These are phyloP conservation scores for Phalaenopsis equestris DNA, from an alignment of 106 monocot genomes.

Conservation along the genomic window DNA sequence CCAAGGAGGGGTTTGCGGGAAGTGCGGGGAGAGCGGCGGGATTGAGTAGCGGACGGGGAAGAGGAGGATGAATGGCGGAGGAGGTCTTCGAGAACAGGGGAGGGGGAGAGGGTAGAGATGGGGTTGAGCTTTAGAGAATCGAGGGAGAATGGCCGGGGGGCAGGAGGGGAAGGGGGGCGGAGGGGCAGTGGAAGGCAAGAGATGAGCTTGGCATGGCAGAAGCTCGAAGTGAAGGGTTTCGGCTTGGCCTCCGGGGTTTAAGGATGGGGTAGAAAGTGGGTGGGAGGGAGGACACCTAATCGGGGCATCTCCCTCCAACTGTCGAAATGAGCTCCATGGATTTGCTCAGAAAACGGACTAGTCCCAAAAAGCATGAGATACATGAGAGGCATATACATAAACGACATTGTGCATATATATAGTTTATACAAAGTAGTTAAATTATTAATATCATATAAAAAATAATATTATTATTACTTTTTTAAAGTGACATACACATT, in stretches of 20 bases:
- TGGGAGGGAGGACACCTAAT: no score
- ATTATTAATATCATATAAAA: no score
- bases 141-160: slow-evolving; percentile 37
- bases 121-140: slow-evolving; percentile 9
- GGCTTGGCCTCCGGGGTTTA: neutral
- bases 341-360: no score
- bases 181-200: slow-evolving; percentile 39
- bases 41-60: neutral
- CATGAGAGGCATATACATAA: no score
- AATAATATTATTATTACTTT: no score
- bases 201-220: slow-evolving; percentile 28
- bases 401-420: no score
- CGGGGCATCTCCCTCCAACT: no score
- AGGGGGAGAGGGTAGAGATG: neutral
- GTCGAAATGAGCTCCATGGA: no score
- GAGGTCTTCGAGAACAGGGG: slow-evolving; percentile 3
- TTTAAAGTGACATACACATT: no score
- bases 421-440: no score
- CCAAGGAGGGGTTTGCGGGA: slow-evolving; percentile 66
- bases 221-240: neutral
- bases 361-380: no score
- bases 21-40: slow-evolving; percentile 10
- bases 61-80: slow-evolving; percentile 2
- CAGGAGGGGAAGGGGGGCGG: slow-evolving; percentile 41
- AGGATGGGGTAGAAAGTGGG: neutral